Evolutionary conservation across 768 basidiomycete genomes (phyloP), one percentile per base, ranked within the genome.

Genomic region (Pleurotus tuber-regium): DNA sequence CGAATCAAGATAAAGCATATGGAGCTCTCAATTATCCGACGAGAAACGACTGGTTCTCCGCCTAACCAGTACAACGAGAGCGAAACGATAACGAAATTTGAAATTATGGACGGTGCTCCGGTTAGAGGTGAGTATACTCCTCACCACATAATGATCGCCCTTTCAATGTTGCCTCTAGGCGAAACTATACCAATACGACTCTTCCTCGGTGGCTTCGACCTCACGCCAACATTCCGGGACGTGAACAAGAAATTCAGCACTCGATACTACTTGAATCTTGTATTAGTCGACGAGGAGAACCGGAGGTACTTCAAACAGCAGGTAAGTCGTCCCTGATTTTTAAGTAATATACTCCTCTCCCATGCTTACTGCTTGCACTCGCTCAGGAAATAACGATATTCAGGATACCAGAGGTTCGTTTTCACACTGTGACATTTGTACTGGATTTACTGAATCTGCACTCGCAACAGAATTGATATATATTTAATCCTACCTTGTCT

Each of bases 11-110:
- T 98, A 73, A 98, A 99, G 70, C 94, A 98, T 61, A 98, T 98
- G 96, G 95, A 99, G 66, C 77, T 98, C 23, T 98, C 94, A 12
- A 98, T 98, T 64, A 98, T 99, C 59, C 86, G 96, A 31, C 82
- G 95, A 18, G 97, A 98, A 69, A 99, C 97, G 18, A 98, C 96
- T 0, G 96, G 96, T 10, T 80, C 94, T 11, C 92, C 92, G 2
- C 97, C 97, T n/a, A 99, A 98, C 62, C 94, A 95, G 70, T 98
- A 99, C 68, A 99, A 98, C 66, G 96, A 99, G 68, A 92, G 89
- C 61, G 95, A 98, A 66, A 98, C 95, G 6, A 98, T 99, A 61
- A 98, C 97, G 7, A 98, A 98, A 70, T 98, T 98, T 63, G 97
- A 98, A 70, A 97, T 98, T 59, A 97, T 97, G 95, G 95, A 98